phyloP scores from a whole-genome alignment of 495 filamentous ascomycete species.

The Cudoniella acicularis region DNA sequence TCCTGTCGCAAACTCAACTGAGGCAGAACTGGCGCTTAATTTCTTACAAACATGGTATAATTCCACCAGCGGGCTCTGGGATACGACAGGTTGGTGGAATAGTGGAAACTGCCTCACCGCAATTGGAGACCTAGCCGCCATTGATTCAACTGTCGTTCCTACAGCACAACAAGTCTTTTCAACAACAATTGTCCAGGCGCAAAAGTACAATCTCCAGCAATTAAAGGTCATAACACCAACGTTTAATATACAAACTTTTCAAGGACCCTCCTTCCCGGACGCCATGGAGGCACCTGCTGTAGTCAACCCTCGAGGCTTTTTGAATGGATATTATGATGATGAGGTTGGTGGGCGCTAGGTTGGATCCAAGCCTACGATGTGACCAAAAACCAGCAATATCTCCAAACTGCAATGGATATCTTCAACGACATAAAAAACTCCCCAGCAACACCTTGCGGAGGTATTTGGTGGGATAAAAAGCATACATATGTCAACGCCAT shows the following conservation, averaged over 20 bases:
- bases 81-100: conserved; percentile 73
- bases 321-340: conserved; percentile 68
- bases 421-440: conserved; percentile 59
- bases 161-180: conserved; percentile 25
- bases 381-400: conserved; percentile 49
- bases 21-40: conserved; percentile 31
- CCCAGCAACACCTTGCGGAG: conserved; percentile 49
- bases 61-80: conserved; percentile 56
- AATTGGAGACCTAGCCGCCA: conserved; percentile 55
- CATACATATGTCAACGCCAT: conserved; percentile 64
- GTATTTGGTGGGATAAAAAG: conserved; percentile 67
- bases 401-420: conserved; percentile 53
- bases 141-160: conserved; percentile 31
- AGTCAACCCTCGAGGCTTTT: conserved; percentile 36
- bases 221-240: conserved; percentile 20
- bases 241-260: conserved; percentile 10
- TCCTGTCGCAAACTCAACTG: neutral
- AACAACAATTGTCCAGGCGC: conserved; percentile 33
- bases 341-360: conserved; percentile 72
- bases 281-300: neutral
- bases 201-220: conserved; percentile 26
- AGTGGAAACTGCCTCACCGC: conserved; percentile 64
- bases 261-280: neutral
- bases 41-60: conserved; percentile 65
- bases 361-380: conserved; percentile 64